Percentiles rank a stretch among this genome's conserved stretches.
These are phyloP conservation scores for Lentinus brumalis DNA, from an alignment of 768 basidiomycete genomes.

Conservation along the genomic window DNA sequence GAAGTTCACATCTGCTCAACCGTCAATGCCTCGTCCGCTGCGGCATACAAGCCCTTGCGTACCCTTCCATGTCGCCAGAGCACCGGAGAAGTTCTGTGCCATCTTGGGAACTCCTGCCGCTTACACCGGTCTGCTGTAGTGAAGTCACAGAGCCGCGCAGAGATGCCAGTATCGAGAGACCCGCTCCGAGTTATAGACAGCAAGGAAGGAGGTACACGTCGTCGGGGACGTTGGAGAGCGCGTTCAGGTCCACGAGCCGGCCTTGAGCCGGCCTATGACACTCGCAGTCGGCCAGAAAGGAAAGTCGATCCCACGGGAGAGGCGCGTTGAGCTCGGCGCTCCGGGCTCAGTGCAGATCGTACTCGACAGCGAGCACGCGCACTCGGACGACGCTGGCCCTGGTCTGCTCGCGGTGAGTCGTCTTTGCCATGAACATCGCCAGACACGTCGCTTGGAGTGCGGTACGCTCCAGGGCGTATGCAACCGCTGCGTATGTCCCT, in stretches of 20 bases:
- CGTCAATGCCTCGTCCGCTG: conserved; percentile 1
- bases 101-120: conserved; percentile 17
- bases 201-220: conserved; percentile 1
- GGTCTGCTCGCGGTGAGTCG: background rate
- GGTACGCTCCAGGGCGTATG: conserved; percentile 18
- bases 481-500: conserved; percentile 33
- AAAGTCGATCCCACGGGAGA: conserved; percentile 20
- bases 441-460: conserved; percentile 10
- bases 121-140: background rate
- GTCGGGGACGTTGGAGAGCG: background rate
- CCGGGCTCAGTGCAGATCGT: conserved; percentile 7
- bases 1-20: conserved; percentile 74
- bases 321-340: conserved; percentile 5
- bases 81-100: conserved; percentile 91
- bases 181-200: conserved; percentile 8
- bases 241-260: conserved; percentile 1
- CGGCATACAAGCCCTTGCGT: conserved; percentile 17
- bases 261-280: conserved; percentile 7
- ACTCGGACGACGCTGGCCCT: conserved; percentile 2
- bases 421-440: conserved; percentile 20
- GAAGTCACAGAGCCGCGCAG: background rate
- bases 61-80: conserved; percentile 93
- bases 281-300: conserved; percentile 6
- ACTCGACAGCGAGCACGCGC: conserved; percentile 17
- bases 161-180: background rate